Conservation (phyloP, 495 filamentous ascomycete genomes). For the Podospora australis region DNA sequence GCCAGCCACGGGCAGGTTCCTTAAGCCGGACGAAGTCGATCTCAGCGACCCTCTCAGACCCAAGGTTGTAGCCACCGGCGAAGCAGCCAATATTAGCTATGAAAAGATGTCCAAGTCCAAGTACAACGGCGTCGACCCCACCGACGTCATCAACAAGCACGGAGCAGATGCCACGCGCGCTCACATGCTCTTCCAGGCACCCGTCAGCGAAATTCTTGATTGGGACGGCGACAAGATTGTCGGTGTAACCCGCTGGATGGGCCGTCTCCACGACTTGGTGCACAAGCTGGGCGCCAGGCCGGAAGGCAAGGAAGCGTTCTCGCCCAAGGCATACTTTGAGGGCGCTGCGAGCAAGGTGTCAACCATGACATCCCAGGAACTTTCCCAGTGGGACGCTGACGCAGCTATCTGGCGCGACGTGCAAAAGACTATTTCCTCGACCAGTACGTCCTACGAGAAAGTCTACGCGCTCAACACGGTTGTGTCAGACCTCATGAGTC, state of each 20-base stretch:
- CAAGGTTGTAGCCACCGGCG: conserved; percentile 51
- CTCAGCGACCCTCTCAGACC: conserved; percentile 50
- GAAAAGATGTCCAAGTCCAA: conserved; percentile 98
- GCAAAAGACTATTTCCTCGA: conserved; percentile 59
- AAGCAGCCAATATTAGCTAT: conserved; percentile 54
- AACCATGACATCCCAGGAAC: conserved; percentile 15
- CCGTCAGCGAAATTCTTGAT: conserved; percentile 72
- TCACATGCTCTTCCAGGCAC: conserved; percentile 82
- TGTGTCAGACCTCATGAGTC: conserved; percentile 70
- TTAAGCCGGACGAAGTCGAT: conserved; percentile 72
- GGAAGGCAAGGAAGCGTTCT: neutral
- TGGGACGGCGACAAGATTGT: conserved; percentile 83
- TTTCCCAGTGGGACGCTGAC: conserved; percentile 41
- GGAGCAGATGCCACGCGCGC: conserved; percentile 81
- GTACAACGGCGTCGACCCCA: conserved; percentile 85
- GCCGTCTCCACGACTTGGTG: conserved; percentile 56
- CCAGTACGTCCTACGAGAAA: conserved; percentile 60
- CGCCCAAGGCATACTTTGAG: conserved; percentile 27
- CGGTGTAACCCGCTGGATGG: conserved; percentile 74
- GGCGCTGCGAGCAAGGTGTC: conserved; percentile 1
- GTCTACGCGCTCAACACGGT: conserved; percentile 74
- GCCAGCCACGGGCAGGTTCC: conserved; percentile 65
- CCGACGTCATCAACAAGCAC: conserved; percentile 58
- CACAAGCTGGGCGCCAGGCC: conserved; percentile 18
- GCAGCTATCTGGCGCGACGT: conserved; percentile 54